Evolutionary conservation across 2,329 filamentous ascomycete genomes (phyloP).

Genomic region (Cercospora sesami): DNA sequence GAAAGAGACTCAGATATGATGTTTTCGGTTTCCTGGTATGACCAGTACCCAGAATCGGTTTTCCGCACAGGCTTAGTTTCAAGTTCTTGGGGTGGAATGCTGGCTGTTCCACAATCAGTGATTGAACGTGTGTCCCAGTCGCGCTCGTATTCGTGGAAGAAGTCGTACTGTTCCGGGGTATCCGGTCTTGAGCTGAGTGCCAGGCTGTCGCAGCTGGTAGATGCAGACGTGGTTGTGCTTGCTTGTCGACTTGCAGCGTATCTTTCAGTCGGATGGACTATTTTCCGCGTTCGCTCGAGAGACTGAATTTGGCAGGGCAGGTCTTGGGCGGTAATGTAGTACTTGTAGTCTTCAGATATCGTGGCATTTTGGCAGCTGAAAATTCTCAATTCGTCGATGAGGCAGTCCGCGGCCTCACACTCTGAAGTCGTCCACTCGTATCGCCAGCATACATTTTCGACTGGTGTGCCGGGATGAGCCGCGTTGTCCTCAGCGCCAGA

Average conservation of each 20-base stretch:
- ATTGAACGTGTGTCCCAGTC: conserved; percentile 5
- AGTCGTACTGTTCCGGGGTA: conserved; percentile 8
- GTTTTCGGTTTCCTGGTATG: neutral
- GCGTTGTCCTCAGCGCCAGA: neutral
- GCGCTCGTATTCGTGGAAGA: conserved; percentile 9
- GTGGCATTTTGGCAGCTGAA: conserved; percentile 6
- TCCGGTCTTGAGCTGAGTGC: neutral
- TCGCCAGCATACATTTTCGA: neutral
- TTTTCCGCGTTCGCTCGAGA: neutral
- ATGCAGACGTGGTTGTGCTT: neutral
- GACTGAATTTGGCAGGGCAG: neutral
- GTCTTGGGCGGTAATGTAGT: neutral
- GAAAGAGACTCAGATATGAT: neutral
- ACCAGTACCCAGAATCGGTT: neutral
- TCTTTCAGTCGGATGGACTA: neutral
- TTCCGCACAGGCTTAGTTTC: neutral
- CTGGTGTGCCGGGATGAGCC: conserved; percentile 7
- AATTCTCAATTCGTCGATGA: conserved; percentile 3
- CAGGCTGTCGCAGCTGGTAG: conserved; percentile 3
- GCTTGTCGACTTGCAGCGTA: neutral
- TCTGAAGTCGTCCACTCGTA: conserved; percentile 9
- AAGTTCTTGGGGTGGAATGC: neutral
- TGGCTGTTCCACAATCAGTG: conserved; percentile 4
- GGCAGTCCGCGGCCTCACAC: conserved; percentile 2
- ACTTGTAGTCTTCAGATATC: neutral